Evolutionary conservation across 495 filamentous ascomycete genomes (phyloP).

Genomic region (Clavariopsis aquatica): DNA sequence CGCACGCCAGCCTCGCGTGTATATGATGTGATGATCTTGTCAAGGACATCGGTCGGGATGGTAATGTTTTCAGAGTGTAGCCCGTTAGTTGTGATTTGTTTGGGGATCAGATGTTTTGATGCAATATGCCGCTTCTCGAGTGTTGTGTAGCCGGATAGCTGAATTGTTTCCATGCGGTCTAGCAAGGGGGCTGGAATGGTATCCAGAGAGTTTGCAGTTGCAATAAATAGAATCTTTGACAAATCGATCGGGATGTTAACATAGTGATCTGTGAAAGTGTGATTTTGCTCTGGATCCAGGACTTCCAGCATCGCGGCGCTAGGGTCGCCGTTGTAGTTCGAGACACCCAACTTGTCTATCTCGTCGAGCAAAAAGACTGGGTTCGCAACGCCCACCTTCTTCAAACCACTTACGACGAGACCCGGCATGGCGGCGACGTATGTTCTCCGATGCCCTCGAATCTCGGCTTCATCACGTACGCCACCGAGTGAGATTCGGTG

Average conservation of each 20-base stretch:
- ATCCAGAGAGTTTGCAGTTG: slow-evolving; percentile 94
- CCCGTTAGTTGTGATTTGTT: slow-evolving; percentile 83
- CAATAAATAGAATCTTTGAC: slow-evolving; percentile 96
- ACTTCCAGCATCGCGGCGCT: slow-evolving; percentile 99
- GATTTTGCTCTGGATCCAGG: slow-evolving; percentile 95
- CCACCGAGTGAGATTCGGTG: slow-evolving; percentile 96
- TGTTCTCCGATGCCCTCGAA: slow-evolving; percentile 90
- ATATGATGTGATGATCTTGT: slow-evolving; percentile 92
- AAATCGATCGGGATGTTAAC: slow-evolving; percentile 94
- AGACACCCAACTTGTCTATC: slow-evolving; percentile 94
- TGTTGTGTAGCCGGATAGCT: slow-evolving; percentile 91
- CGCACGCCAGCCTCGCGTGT: slow-evolving; percentile 97
- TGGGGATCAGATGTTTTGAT: slow-evolving; percentile 86
- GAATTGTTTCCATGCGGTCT: slow-evolving; percentile 95
- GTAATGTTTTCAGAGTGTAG: slow-evolving; percentile 70
- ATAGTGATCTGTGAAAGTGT: slow-evolving; percentile 94
- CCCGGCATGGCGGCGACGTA: slow-evolving; percentile 99
- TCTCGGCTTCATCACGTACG: slow-evolving; percentile 95
- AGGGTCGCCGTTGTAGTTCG: slow-evolving; percentile 93
- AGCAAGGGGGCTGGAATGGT: slow-evolving; percentile 94
- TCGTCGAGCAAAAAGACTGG: slow-evolving; percentile 97
- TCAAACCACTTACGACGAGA: slow-evolving; percentile 87
- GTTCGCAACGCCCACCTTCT: slow-evolving; percentile 95
- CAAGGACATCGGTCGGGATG: slow-evolving; percentile 79
- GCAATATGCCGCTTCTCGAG: slow-evolving; percentile 98